Base-by-base conservation (phyloP, 306 rosid genomes). In the Castanea sativa region DNA sequence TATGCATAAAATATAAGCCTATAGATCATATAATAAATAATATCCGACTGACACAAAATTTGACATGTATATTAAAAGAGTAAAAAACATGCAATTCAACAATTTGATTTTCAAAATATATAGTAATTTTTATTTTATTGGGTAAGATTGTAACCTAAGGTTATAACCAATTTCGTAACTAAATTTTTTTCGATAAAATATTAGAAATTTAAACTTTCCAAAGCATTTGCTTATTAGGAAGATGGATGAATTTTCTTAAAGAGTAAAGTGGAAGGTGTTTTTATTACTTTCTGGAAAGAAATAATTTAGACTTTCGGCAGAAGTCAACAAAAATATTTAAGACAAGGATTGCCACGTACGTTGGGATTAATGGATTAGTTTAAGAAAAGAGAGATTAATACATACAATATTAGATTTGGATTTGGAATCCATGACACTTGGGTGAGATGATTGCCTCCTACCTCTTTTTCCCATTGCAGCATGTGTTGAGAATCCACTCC, bases 381-480 rank as follows among this genome's bases (percentile, higher is more conserved):
- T 29, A 83, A 77, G 78, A 52, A 64, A 35, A 59, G 80, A 52
- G 45, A 8, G 11, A 8, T 38, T 8, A 38, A 38, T 38, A 38
- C 45, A 38, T 49, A 32, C 4, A 2, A 49, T 12, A 77, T 63
- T 74, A 75, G 69, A 63, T 5, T 63, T 63, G 41, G 89, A 83
- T 86, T 77, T 80, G 87, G 87, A 83, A 86, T 83, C 89, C 65
- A 65, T 18, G 32, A 58, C 85, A 80, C 85, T 86, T 71, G 83
- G 87, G 85, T 75, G 76, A 21, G 83, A 83, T 87, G 88, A 84
- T 82, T 81, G 83, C 79, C 59, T 21, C 20, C 30, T 19, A 53
- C 74, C 57, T 59, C 75, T 73, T 65, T 75, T 73, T 67, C 55
- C 55, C 65, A 61, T 72, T 77, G 81, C 52, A 76, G 85, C 87